Conservation (phyloP, 1,139 yeast species). For the Yamadazyma aaseri region DNA sequence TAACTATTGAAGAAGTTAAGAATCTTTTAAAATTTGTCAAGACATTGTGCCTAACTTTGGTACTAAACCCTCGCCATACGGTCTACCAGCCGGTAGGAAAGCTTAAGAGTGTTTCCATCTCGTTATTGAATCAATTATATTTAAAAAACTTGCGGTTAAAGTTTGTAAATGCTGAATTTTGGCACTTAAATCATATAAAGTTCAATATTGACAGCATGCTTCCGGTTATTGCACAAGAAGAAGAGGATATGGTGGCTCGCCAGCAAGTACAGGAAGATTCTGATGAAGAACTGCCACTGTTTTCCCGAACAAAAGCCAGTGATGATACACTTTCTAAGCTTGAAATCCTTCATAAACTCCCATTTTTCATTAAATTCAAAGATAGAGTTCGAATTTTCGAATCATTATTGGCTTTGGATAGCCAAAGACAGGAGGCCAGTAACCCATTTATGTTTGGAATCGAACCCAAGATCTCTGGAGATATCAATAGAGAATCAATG, state of each 20-base stretch:
- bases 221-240: slow-evolving; percentile 40
- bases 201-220: slow-evolving; percentile 32
- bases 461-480: slow-evolving; percentile 9
- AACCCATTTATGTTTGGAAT: neutral
- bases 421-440: slow-evolving; percentile 22
- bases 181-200: slow-evolving; percentile 43
- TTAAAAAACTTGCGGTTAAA: slow-evolving; percentile 64
- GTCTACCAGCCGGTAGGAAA: slow-evolving; percentile 20
- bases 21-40: slow-evolving; percentile 52
- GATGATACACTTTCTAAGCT: slow-evolving; percentile 23
- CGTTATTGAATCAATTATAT: slow-evolving; percentile 66
- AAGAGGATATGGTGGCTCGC: slow-evolving; percentile 20
- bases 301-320: slow-evolving; percentile 3
- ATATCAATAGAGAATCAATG: slow-evolving; percentile 65
- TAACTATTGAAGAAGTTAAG: slow-evolving; percentile 47
- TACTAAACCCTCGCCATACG: slow-evolving; percentile 34
- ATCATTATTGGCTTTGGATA: slow-evolving; percentile 56
- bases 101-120: slow-evolving; percentile 41
- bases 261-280: slow-evolving; percentile 1
- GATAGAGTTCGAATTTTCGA: slow-evolving; percentile 75
- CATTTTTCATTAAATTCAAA: slow-evolving; percentile 77
- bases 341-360: slow-evolving; percentile 60
- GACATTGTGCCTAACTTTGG: slow-evolving; percentile 50
- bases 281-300: slow-evolving; percentile 10
- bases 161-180: slow-evolving; percentile 54